Conservation (phyloP, 352 stramenopile species). For the Poterioochromonas sp. region DNA sequence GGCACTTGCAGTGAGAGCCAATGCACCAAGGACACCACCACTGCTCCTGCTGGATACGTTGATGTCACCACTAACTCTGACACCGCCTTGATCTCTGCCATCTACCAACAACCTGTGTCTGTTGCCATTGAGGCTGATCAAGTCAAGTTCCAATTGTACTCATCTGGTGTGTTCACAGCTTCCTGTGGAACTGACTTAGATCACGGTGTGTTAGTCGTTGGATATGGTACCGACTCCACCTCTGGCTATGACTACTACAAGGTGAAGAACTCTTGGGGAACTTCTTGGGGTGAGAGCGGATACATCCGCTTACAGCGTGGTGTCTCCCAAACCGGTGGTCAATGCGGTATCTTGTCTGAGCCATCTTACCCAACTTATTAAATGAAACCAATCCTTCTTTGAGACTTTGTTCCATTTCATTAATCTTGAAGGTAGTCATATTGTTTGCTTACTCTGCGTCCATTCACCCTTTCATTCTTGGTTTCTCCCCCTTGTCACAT, state of each 20-base stretch:
- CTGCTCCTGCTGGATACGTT: slow-evolving; percentile 65
- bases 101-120: slow-evolving; percentile 76
- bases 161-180: slow-evolving; percentile 65
- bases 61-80: no score
- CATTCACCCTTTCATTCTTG: no score
- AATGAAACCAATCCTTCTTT: no score
- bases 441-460: no score
- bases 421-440: no score
- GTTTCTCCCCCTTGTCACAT: no score
- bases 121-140: slow-evolving; percentile 85
- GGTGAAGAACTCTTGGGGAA: slow-evolving; percentile 94
- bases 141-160: slow-evolving; percentile 87
- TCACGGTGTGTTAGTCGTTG: slow-evolving; percentile 82
- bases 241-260: slow-evolving; percentile 77
- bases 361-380: slow-evolving; percentile 47
- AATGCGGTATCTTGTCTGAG: slow-evolving; percentile 67
- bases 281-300: slow-evolving; percentile 76
- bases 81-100: slow-evolving; percentile 63
- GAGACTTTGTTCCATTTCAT: no score
- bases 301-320: slow-evolving; percentile 81
- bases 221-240: slow-evolving; percentile 75
- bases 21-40: slow-evolving; percentile 53
- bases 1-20: slow-evolving; percentile 35
- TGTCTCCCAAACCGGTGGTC: slow-evolving; percentile 51
- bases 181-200: slow-evolving; percentile 75